phyloP scores from a whole-genome alignment of 495 filamentous ascomycete genomes.

The Neurospora sp. region DNA sequence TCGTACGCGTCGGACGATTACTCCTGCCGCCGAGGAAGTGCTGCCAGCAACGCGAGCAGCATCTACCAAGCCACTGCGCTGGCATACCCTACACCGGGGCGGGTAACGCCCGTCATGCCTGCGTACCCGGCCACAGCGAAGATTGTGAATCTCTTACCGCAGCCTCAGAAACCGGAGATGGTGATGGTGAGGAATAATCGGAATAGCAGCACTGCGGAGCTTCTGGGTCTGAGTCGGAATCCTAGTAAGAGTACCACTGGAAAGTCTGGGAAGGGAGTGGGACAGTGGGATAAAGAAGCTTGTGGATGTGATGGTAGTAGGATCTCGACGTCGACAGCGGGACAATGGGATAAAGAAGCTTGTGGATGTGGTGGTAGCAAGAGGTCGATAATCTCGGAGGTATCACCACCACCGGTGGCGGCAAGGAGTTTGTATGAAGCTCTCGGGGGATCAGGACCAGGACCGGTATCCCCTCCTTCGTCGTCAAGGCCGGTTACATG shows the following conservation, averaged over 20 bases:
- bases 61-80: not conserved
- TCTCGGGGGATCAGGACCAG: not conserved
- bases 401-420: not conserved
- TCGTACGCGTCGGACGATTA: not conserved
- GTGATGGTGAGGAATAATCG: not conserved
- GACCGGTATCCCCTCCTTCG: not conserved
- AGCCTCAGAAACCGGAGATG: not conserved
- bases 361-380: not conserved
- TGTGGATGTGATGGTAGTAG: not conserved
- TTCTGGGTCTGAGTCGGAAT: not conserved
- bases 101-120: not conserved
- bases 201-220: not conserved
- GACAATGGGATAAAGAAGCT: not conserved
- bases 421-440: not conserved
- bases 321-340: not conserved
- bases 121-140: not conserved
- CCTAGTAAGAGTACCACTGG: not conserved
- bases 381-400: not conserved
- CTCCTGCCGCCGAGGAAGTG: not conserved
- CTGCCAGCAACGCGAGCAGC: not conserved
- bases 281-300: not conserved
- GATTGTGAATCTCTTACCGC: not conserved
- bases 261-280: not conserved
- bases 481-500: not conserved
- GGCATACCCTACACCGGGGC: not conserved